Evolutionary conservation across 768 basidiomycete species (phyloP).

Genomic region (Pulveroboletus ravenelii): DNA sequence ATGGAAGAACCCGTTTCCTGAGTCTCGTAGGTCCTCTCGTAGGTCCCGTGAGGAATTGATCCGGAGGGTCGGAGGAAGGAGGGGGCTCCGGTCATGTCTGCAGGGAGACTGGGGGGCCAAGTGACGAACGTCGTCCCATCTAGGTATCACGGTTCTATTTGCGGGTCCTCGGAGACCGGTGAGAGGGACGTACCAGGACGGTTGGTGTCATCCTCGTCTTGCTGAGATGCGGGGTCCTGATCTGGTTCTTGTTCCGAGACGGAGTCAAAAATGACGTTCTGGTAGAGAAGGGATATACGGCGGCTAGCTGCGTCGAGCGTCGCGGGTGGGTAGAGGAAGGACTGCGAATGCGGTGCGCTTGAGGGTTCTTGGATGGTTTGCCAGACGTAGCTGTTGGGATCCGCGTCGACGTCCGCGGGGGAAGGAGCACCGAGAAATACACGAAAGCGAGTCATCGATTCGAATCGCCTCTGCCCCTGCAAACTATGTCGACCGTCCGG

Average conservation of each 20-base stretch:
- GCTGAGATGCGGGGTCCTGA: conserved; percentile 9
- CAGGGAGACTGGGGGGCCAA: conserved; percentile 50
- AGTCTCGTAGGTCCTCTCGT: conserved; percentile 31
- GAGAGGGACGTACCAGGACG: conserved; percentile 11
- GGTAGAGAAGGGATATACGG: conserved; percentile 66
- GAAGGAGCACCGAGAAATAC: conserved; percentile 51
- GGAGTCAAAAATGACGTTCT: conserved; percentile 66
- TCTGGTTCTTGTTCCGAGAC: conserved; percentile 31
- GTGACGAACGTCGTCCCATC: conserved; percentile 50
- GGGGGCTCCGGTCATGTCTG: conserved; percentile 18
- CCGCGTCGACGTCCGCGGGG: conserved; percentile 30
- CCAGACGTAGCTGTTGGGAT: conserved; percentile 42
- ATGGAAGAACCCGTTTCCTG: conserved; percentile 45
- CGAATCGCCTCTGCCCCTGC: no score
- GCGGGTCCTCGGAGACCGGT: conserved; percentile 5
- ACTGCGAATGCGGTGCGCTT: background rate
- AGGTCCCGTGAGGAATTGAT: conserved; percentile 15
- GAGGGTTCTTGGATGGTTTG: conserved; percentile 33
- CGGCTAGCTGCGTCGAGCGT: conserved; percentile 63
- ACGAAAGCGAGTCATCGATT: conserved; percentile 34
- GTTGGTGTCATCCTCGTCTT: conserved; percentile 17
- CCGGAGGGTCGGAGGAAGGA: conserved; percentile 28
- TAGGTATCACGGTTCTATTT: conserved; percentile 11
- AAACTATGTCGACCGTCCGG: no score
- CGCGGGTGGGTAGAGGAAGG: conserved; percentile 38